Evolutionary conservation across 495 filamentous ascomycete genomes (phyloP).

Genomic region (Xylaria bambusicola): DNA sequence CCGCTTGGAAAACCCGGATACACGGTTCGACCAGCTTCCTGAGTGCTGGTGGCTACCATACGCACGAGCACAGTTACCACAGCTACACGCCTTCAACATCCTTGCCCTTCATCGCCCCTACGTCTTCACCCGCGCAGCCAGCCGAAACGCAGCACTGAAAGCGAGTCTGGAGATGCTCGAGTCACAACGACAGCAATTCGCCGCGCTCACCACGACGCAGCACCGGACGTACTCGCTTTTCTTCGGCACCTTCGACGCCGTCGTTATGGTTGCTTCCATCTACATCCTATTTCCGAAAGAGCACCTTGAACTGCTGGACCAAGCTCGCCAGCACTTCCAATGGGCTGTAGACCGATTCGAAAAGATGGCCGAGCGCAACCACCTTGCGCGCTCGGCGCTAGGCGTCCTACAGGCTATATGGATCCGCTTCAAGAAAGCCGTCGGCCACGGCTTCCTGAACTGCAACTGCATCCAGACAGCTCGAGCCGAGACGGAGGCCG

Average conservation of each 20-base stretch:
- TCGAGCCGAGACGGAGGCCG: constrained; percentile 22
- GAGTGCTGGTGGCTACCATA: constrained; percentile 56
- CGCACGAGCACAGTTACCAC: constrained; percentile 48
- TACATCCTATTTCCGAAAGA: constrained; percentile 57
- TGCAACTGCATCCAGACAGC: constrained; percentile 20
- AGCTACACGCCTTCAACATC: constrained; percentile 52
- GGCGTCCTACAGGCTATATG: constrained; percentile 52
- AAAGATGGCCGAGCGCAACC: constrained; percentile 50
- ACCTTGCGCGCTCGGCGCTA: constrained; percentile 54
- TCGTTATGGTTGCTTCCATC: constrained; percentile 61
- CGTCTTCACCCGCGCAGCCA: constrained; percentile 58
- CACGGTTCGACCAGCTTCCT: constrained; percentile 49
- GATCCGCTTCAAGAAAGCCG: constrained; percentile 45
- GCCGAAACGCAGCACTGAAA: constrained; percentile 53
- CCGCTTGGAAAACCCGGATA: constrained; percentile 56
- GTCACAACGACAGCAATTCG: constrained; percentile 54
- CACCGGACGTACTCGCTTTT: constrained; percentile 59
- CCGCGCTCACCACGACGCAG: constrained; percentile 49
- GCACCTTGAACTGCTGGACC: constrained; percentile 41
- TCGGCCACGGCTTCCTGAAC: constrained; percentile 30
- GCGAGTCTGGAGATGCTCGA: constrained; percentile 58
- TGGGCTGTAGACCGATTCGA: constrained; percentile 56
- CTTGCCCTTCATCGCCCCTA: constrained; percentile 65
- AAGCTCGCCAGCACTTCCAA: constrained; percentile 53
- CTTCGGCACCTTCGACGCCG: constrained; percentile 63